These are phyloP conservation scores for Acer campestre DNA, from an alignment of 345 rosid genomes.

Conservation along the genomic window DNA sequence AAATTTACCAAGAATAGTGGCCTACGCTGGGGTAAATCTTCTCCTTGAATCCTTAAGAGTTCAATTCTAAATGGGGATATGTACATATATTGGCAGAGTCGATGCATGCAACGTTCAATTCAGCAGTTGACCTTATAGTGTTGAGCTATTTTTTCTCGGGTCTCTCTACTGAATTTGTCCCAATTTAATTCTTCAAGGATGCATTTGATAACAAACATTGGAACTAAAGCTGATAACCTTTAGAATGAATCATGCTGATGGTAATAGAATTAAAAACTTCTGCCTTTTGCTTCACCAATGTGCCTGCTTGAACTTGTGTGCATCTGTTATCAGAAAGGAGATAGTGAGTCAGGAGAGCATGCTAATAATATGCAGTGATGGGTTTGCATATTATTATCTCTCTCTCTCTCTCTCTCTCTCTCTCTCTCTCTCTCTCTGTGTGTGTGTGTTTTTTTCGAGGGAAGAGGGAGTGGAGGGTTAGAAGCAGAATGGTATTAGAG, in stretches of 20 bases:
- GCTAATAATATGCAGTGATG: no score
- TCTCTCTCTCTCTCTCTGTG: no score
- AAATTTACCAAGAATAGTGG: slow-evolving; percentile 65
- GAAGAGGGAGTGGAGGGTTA: no score
- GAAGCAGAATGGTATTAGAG: neutral
- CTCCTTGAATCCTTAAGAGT: slow-evolving; percentile 1
- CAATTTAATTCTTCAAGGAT: neutral
- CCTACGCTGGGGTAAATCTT: slow-evolving; percentile 81
- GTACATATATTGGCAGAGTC: neutral
- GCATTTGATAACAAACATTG: neutral
- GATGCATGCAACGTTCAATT: neutral
- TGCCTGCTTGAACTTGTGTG: neutral
- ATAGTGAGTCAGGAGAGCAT: no score
- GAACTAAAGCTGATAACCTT: neutral
- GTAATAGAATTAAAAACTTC: neutral
- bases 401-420: no score
- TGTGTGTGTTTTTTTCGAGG: no score
- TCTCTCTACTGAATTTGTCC: neutral
- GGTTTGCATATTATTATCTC: no score
- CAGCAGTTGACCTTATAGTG: neutral
- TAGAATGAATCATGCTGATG: neutral
- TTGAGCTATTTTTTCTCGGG: neutral
- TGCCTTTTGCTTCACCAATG: neutral
- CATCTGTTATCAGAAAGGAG: no score
- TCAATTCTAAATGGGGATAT: neutral